phyloP scores from a whole-genome alignment of 371 early-diverging fungal genomes.

The Phascolomyces articulosus region DNA sequence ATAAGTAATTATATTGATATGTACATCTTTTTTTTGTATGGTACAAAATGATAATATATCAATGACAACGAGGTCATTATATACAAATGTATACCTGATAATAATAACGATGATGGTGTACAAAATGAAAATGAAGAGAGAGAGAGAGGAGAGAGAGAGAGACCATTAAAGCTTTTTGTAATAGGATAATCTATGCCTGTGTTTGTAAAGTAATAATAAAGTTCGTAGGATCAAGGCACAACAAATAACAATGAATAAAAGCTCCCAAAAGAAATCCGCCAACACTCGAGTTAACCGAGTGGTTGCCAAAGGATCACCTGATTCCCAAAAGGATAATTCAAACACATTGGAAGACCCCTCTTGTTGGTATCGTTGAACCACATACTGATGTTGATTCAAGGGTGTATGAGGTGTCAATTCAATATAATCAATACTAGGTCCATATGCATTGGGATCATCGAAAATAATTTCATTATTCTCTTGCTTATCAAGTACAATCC shows the following conservation, averaged over 20 bases:
- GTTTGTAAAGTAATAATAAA: not conserved
- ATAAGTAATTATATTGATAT: too few relatives aligned
- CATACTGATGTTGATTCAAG: not conserved
- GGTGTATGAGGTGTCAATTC: not conserved
- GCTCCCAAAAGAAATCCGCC: conserved; percentile 1
- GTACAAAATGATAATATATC: too few relatives aligned
- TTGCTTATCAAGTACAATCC: conserved; percentile 1
- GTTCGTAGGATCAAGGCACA: not conserved
- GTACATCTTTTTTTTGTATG: too few relatives aligned
- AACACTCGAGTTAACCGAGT: not conserved
- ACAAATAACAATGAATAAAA: not conserved
- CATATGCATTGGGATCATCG: conserved; percentile 16
- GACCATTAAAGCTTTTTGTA: not conserved
- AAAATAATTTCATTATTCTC: conserved; percentile 7
- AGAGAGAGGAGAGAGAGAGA: not conserved
- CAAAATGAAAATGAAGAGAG: not conserved
- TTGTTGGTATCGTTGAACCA: not conserved
- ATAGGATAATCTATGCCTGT: not conserved
- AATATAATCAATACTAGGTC: conserved; percentile 14
- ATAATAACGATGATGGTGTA: too few relatives aligned
- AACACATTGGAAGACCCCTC: not conserved
- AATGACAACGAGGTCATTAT: too few relatives aligned
- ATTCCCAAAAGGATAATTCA: conserved; percentile 7
- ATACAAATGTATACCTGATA: too few relatives aligned
- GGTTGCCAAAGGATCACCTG: conserved; percentile 8